phyloP scores from a whole-genome alignment of 108 stramenopile species.

The Pseudonitzschia multistriata region DNA sequence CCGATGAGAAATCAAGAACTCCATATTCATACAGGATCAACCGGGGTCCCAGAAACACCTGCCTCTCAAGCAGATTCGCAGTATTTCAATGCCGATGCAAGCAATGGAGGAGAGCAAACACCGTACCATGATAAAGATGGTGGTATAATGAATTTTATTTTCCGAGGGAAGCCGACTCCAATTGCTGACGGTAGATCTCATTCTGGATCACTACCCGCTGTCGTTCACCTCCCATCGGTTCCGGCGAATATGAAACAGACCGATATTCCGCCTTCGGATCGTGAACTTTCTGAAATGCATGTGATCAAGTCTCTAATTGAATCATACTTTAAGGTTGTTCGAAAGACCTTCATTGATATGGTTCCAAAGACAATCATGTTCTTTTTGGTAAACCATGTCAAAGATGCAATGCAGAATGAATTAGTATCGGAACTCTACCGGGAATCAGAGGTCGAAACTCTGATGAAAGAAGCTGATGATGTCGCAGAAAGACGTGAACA shows the following conservation, averaged over 20 bases:
- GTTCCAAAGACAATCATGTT: slow-evolving; percentile 99
- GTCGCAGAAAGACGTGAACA: slow-evolving; percentile 84
- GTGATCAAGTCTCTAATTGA: slow-evolving; percentile 95
- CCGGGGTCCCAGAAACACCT: slow-evolving; percentile 48
- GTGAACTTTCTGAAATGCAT: slow-evolving; percentile 89
- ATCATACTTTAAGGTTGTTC: slow-evolving; percentile 93
- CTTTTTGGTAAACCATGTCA: slow-evolving; percentile 95
- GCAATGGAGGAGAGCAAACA: slow-evolving; percentile 40
- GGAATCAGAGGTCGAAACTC: slow-evolving; percentile 71
- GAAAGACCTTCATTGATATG: slow-evolving; percentile 96
- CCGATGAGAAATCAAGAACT: slow-evolving; percentile 8
- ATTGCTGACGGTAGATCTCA: slow-evolving; percentile 16
- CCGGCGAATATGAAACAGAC: slow-evolving; percentile 92
- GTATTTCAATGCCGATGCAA: slow-evolving; percentile 47
- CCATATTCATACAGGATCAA: slow-evolving; percentile 35
- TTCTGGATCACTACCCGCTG: slow-evolving; percentile 57
- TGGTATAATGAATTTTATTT: slow-evolving; percentile 92
- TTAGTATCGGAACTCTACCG: slow-evolving; percentile 93
- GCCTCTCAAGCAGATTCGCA: slow-evolving; percentile 48
- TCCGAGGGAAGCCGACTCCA: slow-evolving; percentile 62
- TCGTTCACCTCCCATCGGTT: slow-evolving; percentile 92
- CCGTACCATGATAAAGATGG: slow-evolving; percentile 45
- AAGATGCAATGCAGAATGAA: slow-evolving; percentile 94
- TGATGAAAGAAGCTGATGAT: slow-evolving; percentile 92
- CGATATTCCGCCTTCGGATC: slow-evolving; percentile 85